Conservation (phyloP, 768 basidiomycete species). For the Pleurotus sapidus region DNA sequence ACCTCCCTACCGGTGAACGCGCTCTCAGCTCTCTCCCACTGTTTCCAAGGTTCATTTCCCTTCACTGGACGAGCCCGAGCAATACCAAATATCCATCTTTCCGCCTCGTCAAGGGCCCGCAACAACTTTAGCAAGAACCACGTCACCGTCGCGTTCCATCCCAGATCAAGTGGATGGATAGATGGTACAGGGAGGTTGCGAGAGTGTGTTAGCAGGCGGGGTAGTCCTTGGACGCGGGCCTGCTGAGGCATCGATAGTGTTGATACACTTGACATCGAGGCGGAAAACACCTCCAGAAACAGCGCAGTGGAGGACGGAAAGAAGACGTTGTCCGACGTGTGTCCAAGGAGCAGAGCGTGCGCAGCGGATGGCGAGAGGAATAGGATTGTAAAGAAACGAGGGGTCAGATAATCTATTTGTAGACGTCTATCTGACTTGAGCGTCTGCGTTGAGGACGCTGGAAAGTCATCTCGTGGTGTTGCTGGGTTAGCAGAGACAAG, state of each 20-base stretch:
- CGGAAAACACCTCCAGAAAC: conserved; percentile 33
- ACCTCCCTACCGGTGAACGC: background rate
- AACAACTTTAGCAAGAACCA: conserved; percentile 23
- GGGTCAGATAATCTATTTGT: conserved; percentile 41
- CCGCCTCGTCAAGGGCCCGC: conserved; percentile 27
- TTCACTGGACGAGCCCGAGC: conserved; percentile 43
- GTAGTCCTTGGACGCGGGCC: background rate
- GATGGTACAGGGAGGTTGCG: conserved; percentile 14
- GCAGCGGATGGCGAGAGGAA: conserved; percentile 39
- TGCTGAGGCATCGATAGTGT: conserved; percentile 7
- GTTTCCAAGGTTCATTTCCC: conserved; percentile 54
- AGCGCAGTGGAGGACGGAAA: conserved; percentile 29
- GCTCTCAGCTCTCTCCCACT: conserved; percentile 39
- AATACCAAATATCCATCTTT: conserved; percentile 33
- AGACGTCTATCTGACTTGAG: conserved; percentile 13
- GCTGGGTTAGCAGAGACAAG: conserved; percentile 37
- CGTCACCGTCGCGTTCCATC: conserved; percentile 8
- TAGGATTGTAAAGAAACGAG: conserved; percentile 46
- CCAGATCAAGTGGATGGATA: conserved; percentile 24
- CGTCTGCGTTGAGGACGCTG: background rate
- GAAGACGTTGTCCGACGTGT: conserved; percentile 37
- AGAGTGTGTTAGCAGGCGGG: background rate
- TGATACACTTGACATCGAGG: background rate
- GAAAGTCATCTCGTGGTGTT: conserved; percentile 20
- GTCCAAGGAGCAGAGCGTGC: conserved; percentile 39